Evolutionary conservation across 2,329 filamentous ascomycete species (phyloP), one percentile per base, ranked within the genome.

Genomic region (Mollisia scopiformis): DNA sequence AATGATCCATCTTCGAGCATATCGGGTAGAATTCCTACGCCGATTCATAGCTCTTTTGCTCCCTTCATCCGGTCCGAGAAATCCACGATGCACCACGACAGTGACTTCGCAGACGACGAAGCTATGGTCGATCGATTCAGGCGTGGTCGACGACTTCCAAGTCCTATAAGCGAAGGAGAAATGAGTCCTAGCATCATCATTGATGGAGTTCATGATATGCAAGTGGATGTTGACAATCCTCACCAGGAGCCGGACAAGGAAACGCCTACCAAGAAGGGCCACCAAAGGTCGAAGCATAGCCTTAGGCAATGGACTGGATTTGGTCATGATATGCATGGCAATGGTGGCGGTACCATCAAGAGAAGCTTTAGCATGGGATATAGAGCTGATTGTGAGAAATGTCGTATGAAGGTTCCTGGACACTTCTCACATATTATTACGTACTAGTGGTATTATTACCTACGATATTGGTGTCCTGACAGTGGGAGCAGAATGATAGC

Each of bases 351-450:
- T 82, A 47, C 43, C 23, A 13, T 28, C 23, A 90, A 89, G 76
- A 85, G 84, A 73, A 86, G 83, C 63, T 89, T 93, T 73, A 90
- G 88, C 69, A 92, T 93, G 85, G 90, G 90, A 54, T 93, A 89
- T 76, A 81, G 90, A 64, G 83, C 87, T 13, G 90, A 92, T 74
- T 93, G 90, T 72, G 89, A 92, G 63, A 92, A 92, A 75, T 93
- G 90, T 75, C 83, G 83, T 47, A 81, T 84, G 72, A 90, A 88
- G 72, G 88, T 92, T 7, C 90, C 90, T 0, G 90, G 90, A 1
- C 90, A 93, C 73, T 93, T 92, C 72, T 92, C 90, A 71, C 90
- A 93, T 75, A 91, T 93, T 62, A 86, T 92, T 65, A 82, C 68
- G n/a, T 70, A 69, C 58, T 69, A 58, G 16, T 10, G 30, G 25